A percentile compares a stretch with the other conserved stretches of the same genome.
phyloP scores from a whole-genome alignment of 1,284 basidiomycete species.

The Stygiomarasmius scandens region DNA sequence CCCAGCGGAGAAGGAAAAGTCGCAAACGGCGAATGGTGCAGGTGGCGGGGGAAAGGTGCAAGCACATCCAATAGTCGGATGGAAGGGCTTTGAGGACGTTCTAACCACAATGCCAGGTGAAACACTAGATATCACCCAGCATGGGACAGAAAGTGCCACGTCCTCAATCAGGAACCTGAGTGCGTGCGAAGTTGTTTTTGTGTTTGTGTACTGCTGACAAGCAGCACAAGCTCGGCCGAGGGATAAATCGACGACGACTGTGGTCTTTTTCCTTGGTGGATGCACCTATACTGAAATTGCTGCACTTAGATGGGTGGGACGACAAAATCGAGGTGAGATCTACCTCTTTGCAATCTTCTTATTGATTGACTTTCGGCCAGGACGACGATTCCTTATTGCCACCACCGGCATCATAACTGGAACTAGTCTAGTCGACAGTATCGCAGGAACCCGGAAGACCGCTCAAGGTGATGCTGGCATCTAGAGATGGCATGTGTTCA shows the following conservation, averaged over 20 bases:
- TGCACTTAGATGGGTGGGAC: constrained; percentile 88
- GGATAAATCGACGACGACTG: constrained; percentile 73
- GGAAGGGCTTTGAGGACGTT: constrained; percentile 96
- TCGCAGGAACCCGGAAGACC: constrained; percentile 50
- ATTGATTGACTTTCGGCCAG: constrained; percentile 39
- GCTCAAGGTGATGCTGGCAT: constrained; percentile 32
- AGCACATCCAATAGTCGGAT: constrained; percentile 90
- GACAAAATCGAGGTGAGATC: constrained; percentile 74
- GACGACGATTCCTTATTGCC: constrained; percentile 83
- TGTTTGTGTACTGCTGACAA: constrained; percentile 13
- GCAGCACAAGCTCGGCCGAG: constrained; percentile 43
- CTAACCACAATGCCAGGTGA: constrained; percentile 82
- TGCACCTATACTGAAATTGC: constrained; percentile 98
- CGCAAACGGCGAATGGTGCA: constrained; percentile 39
- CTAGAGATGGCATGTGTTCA: constrained; percentile 22
- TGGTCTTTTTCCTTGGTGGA: constrained; percentile 98
- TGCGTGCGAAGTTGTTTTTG: constrained; percentile 29
- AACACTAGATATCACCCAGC: constrained; percentile 81
- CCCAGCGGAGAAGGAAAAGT: constrained; percentile 61
- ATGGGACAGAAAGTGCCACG: constrained; percentile 36
- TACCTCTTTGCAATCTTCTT: constrained; percentile 7
- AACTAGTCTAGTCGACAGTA: constrained; percentile 67
- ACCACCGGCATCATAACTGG: constrained; percentile 90
- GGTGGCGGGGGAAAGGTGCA: constrained; percentile 53
- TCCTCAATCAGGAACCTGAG: constrained; percentile 32